Conservation (phyloP, 1,139 yeast genomes). For the Protomyces arabidopsidicola region DNA sequence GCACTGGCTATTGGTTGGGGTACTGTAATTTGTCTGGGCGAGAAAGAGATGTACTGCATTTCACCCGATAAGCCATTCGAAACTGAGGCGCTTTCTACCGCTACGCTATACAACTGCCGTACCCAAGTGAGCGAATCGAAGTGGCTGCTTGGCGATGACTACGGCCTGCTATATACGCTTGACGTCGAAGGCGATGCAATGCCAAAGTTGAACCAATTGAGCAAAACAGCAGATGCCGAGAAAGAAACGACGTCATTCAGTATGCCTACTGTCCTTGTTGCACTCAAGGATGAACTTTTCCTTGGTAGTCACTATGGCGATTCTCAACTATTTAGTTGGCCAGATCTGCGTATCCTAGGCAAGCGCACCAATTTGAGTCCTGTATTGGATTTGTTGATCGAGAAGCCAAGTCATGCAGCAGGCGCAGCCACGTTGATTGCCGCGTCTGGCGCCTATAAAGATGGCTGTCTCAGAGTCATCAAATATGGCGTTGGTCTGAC, state of each 20-base stretch:
- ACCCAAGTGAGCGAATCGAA: slow-evolving; percentile 27
- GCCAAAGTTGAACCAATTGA: slow-evolving; percentile 5
- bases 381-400: slow-evolving; percentile 33
- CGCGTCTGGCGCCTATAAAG: slow-evolving; percentile 35
- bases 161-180: slow-evolving; percentile 32
- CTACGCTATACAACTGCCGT: slow-evolving; percentile 32
- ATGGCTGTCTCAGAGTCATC: slow-evolving; percentile 33
- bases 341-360: slow-evolving; percentile 28
- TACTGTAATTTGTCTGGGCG: slow-evolving; percentile 32
- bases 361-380: slow-evolving; percentile 33
- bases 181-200: slow-evolving; percentile 11
- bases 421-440: slow-evolving; percentile 32
- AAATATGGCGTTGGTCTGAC: slow-evolving; percentile 33
- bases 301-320: slow-evolving; percentile 35
- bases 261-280: slow-evolving; percentile 28
- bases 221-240: slow-evolving; percentile 23
- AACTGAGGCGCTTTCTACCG: slow-evolving; percentile 26
- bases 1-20: slow-evolving; percentile 27
- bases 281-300: slow-evolving; percentile 29
- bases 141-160: slow-evolving; percentile 33
- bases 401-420: slow-evolving; percentile 18
- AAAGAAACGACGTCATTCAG: slow-evolving; percentile 30
- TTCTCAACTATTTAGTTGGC: slow-evolving; percentile 31
- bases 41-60: slow-evolving; percentile 28
- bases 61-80: slow-evolving; percentile 18